A percentile compares a stretch with the other conserved stretches of the same genome.
phyloP scores from a whole-genome alignment of 139 green algal genomes.

The Chlorella ohadii region DNA sequence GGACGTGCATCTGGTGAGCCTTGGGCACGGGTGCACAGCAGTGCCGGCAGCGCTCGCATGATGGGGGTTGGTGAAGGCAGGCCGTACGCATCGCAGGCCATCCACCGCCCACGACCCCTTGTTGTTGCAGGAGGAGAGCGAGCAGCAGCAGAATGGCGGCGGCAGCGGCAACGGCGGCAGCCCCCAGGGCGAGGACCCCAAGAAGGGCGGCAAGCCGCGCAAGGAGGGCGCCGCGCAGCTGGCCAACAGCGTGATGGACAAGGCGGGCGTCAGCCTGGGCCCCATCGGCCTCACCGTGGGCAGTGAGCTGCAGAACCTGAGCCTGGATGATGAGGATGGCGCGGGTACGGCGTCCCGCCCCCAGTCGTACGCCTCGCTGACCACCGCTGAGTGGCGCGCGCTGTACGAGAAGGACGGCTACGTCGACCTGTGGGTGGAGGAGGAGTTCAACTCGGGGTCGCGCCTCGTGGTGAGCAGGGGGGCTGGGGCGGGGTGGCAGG shows the following conservation, averaged over 20 bases:
- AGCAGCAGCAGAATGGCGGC: background rate
- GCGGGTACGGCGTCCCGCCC: background rate
- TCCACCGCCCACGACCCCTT: no score
- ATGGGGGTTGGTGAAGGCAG: no score
- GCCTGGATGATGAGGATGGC: conserved; percentile 7
- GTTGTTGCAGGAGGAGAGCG: background rate
- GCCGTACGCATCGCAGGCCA: no score
- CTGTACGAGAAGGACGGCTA: conserved; percentile 83
- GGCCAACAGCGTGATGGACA: conserved; percentile 43
- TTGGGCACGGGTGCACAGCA: no score
- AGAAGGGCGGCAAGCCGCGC: background rate
- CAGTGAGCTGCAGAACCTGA: conserved; percentile 23
- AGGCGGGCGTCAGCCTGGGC: conserved; percentile 56
- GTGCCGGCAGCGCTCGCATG: no score
- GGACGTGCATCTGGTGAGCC: conserved; percentile 27
- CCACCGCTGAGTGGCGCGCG: conserved; percentile 82
- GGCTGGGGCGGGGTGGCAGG: no score
- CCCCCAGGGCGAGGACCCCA: no score
- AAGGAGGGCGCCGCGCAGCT: conserved; percentile 28
- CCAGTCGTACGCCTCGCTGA: conserved; percentile 74
- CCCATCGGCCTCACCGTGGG: conserved; percentile 74
- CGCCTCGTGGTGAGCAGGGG: conserved; percentile 70
- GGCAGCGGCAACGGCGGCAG: no score
- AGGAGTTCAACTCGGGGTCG: conserved; percentile 95
- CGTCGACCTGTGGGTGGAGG: conserved; percentile 92